Evolutionary conservation across 2,329 filamentous ascomycete genomes (phyloP).

Genomic region (Ophiostoma sp.): DNA sequence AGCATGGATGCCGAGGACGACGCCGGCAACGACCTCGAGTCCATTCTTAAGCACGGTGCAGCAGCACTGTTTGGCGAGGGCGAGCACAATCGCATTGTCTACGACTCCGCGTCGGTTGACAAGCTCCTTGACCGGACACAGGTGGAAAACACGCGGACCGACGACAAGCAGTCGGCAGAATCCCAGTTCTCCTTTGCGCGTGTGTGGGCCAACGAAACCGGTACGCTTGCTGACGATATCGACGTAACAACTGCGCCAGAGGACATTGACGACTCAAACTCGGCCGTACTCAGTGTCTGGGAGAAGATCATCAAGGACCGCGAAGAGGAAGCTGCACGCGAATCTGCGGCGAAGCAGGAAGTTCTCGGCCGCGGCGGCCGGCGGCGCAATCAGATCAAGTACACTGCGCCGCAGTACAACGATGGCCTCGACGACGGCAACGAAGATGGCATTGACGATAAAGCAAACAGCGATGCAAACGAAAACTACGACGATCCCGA

Average conservation of each 20-base stretch:
- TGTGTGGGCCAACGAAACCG: constrained; percentile 83
- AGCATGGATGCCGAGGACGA: constrained; percentile 82
- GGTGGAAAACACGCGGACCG: constrained; percentile 63
- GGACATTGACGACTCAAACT: constrained; percentile 31
- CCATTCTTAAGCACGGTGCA: constrained; percentile 81
- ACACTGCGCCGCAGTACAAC: constrained; percentile 24
- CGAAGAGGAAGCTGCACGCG: constrained; percentile 68
- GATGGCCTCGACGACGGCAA: constrained; percentile 30
- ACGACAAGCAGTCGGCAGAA: constrained; percentile 56
- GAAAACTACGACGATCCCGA: constrained; percentile 26
- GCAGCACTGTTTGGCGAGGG: constrained; percentile 77
- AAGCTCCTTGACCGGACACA: constrained; percentile 82
- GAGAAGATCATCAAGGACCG: constrained; percentile 81
- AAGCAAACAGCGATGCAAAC: constrained; percentile 11
- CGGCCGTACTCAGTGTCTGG: constrained; percentile 65
- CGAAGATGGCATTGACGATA: constrained; percentile 19
- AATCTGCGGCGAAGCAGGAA: constrained; percentile 62
- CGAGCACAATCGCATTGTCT: constrained; percentile 66
- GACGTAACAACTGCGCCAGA: constrained; percentile 42
- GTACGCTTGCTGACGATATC: constrained; percentile 58
- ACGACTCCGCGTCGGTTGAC: constrained; percentile 77
- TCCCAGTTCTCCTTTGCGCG: constrained; percentile 83
- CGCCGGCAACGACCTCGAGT: constrained; percentile 72
- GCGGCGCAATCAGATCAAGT: constrained; percentile 44
- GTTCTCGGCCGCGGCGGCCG: constrained; percentile 82